Evolutionary conservation across 1,284 basidiomycete species (phyloP), one percentile per base, ranked within the genome.

Genomic region (Violaceomyces palustris): DNA sequence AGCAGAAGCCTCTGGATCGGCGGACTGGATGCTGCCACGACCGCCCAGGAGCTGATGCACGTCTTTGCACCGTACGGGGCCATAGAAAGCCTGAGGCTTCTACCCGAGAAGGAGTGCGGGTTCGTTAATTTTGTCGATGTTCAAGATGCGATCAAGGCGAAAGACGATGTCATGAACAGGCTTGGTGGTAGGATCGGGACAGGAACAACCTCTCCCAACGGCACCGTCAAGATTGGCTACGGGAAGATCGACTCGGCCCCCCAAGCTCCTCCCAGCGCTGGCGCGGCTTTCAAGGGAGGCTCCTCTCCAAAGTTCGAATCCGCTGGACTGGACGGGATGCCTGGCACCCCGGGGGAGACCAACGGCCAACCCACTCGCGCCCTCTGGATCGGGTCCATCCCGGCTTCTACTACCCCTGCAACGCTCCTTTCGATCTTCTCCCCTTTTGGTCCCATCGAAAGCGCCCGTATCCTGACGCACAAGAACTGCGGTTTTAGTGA

Each of bases 81-180:
- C 12, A 96, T 97, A 57, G 93, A 97, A 77, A 92, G 88, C 64
- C 78, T 97, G 71, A 80, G 93, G 56, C 79, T 97, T 66, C 79
- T 97, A 35, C 91, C 91, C 2, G 93, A 97, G 77, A 97, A 98
- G 89, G 91, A 93, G 72, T 98, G 94, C 72, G 93, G 92, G 8
- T 98, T 98, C 74, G 91, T 98, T 74, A 98, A 98, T 75, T 98
- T 93, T 72, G 87, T 94, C 43, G 92, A 94, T 61, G 85, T 89
- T 69, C 81, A 83, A 1, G 93, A 97, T 74, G 94, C 93, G 15
- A 84, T 97, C 50, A 84, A 87, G 45, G 93, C 93, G 6, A 90
- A 93, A 68, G 93, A 98, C 30, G 94, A 98, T 73, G 88, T 97
- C 15, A 79, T 94, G 39, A 94, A 92, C 69, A 84, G 92, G 24